phyloP scores from a whole-genome alignment of 2,329 filamentous ascomycete species.

The Cladosporium sp. region DNA sequence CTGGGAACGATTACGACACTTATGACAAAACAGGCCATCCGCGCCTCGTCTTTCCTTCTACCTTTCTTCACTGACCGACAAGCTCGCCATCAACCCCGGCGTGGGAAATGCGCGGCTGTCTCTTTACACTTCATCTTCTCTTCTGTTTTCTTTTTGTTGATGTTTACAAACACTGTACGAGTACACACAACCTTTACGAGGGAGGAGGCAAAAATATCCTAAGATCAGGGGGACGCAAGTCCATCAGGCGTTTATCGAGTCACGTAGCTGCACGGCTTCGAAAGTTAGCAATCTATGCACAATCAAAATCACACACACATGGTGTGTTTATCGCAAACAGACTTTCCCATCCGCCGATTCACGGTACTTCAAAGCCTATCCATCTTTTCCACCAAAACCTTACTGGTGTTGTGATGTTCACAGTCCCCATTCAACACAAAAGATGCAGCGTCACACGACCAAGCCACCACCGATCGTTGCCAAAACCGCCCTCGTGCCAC shows the following conservation, averaged over 20 bases:
- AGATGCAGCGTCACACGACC: not conserved
- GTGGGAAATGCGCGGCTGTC: not conserved
- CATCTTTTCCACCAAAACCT: no score
- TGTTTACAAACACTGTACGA: not conserved
- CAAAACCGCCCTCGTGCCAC: not conserved
- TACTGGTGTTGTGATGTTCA: no score
- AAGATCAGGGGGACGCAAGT: not conserved
- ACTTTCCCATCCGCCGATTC: no score
- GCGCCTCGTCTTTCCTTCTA: not conserved
- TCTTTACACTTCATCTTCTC: not conserved
- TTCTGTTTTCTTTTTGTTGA: not conserved
- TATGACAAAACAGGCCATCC: not conserved
- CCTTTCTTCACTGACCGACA: not conserved
- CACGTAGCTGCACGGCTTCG: not conserved
- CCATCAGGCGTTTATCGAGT: not conserved
- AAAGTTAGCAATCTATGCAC: not conserved
- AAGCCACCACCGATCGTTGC: not conserved
- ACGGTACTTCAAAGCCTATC: no score
- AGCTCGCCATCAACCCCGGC: not conserved
- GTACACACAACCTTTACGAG: not conserved
- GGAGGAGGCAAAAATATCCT: not conserved
- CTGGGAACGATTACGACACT: not conserved
- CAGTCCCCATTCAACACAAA: not conserved
- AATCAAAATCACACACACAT: not conserved
- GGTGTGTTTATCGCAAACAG: not conserved